phyloP scores from a whole-genome alignment of 2,329 filamentous ascomycete species.

The Ophiosphaerella korrae region DNA sequence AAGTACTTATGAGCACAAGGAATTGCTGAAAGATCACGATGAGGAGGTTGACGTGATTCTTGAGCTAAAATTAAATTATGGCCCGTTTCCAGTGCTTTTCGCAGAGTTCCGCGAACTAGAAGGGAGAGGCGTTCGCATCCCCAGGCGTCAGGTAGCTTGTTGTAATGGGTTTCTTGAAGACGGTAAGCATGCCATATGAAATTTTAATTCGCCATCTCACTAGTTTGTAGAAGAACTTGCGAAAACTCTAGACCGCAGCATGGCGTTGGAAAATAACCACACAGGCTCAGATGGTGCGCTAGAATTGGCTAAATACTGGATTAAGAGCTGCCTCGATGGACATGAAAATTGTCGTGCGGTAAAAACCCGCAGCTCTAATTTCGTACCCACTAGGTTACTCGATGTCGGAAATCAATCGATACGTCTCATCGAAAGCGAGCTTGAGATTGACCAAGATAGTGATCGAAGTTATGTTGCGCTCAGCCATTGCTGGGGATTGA shows the following conservation, averaged over 20 bases:
- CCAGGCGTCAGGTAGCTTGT: constrained; percentile 17
- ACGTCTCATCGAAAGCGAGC: constrained; percentile 15
- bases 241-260: constrained; percentile 8
- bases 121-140: constrained; percentile 1
- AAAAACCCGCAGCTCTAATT: neutral
- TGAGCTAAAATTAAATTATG: constrained; percentile 11
- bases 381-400: constrained; percentile 24
- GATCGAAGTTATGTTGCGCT: constrained; percentile 22
- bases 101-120: constrained; percentile 12
- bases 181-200: constrained; percentile 5
- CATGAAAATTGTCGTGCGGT: constrained; percentile 16
- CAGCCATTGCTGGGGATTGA: constrained; percentile 31
- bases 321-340: constrained; percentile 11
- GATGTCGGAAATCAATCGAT: constrained; percentile 16
- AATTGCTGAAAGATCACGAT: constrained; percentile 10
- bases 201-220: neutral
- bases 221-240: constrained; percentile 14
- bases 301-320: constrained; percentile 25
- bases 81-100: constrained; percentile 17
- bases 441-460: constrained; percentile 1
- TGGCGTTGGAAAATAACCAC: neutral
- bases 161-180: constrained; percentile 13
- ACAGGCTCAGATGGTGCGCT: constrained; percentile 22
- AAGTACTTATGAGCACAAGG: constrained; percentile 11
- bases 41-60: constrained; percentile 20